Percentiles rank a stretch among this genome's conserved stretches.
phyloP scores from a whole-genome alignment of 179 eudicot species.

The Heliamphora pulchella region DNA sequence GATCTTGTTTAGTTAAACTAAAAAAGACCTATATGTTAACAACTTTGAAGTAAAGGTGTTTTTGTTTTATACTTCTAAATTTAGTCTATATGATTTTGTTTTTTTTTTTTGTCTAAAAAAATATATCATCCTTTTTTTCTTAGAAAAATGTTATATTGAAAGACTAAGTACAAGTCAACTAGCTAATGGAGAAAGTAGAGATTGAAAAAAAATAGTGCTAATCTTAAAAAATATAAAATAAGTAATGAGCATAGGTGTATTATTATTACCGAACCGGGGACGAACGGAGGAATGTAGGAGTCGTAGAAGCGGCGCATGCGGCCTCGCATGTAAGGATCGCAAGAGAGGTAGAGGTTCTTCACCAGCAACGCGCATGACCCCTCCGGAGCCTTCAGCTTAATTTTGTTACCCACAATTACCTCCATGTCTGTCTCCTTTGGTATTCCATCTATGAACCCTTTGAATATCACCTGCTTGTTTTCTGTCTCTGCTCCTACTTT shows the following conservation, averaged over 20 bases:
- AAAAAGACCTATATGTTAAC: too few relatives aligned
- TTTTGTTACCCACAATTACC: conserved; percentile 21
- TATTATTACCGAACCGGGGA: conserved; percentile 43
- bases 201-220: too few relatives aligned
- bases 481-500: background rate
- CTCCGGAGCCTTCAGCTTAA: conserved; percentile 33
- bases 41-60: too few relatives aligned
- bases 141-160: too few relatives aligned
- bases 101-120: too few relatives aligned
- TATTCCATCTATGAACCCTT: conserved; percentile 8
- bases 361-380: conserved; percentile 36
- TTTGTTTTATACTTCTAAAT: too few relatives aligned
- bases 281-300: conserved; percentile 40
- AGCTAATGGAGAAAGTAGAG: too few relatives aligned
- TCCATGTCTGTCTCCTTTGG: conserved; percentile 15
- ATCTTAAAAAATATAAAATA: too few relatives aligned
- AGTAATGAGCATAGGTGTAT: background rate
- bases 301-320: conserved; percentile 44
- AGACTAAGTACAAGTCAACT: too few relatives aligned
- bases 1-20: too few relatives aligned
- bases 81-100: too few relatives aligned
- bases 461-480: conserved; percentile 12
- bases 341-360: conserved; percentile 68
- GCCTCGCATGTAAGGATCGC: conserved; percentile 67
- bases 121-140: too few relatives aligned